Percentiles rank a stretch among this genome's conserved stretches.
phyloP scores from a whole-genome alignment of 345 rosid species.

The Arabis alpina region DNA sequence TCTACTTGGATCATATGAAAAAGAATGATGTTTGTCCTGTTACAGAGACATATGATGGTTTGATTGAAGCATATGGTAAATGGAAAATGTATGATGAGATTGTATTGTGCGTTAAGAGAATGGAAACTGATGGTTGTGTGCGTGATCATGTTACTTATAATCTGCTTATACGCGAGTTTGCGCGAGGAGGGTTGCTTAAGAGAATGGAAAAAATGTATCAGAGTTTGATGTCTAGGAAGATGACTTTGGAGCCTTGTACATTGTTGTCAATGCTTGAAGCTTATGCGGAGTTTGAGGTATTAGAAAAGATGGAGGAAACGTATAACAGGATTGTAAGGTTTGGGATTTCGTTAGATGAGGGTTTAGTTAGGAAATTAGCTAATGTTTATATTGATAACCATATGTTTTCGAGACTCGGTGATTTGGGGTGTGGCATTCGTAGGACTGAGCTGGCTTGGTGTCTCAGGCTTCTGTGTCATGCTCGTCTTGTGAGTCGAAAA shows the following conservation, averaged over 20 bases:
- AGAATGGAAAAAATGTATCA: conserved; percentile 61
- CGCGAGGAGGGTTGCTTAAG: conserved; percentile 60
- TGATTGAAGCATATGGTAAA: conserved; percentile 62
- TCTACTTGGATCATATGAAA: conserved; percentile 54
- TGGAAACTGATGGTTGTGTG: conserved; percentile 58
- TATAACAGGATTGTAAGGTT: conserved; percentile 45
- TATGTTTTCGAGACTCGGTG: conserved; percentile 74
- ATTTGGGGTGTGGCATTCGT: conserved; percentile 57
- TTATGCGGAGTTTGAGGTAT: conserved; percentile 58
- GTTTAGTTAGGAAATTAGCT: conserved; percentile 62
- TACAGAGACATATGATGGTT: conserved; percentile 57
- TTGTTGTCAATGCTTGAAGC: conserved; percentile 66
- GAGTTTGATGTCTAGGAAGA: conserved; percentile 51
- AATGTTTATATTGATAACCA: conserved; percentile 56
- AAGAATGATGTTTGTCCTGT: conserved; percentile 46
- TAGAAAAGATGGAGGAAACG: conserved; percentile 65
- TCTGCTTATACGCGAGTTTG: conserved; percentile 63
- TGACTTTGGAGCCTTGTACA: conserved; percentile 55
- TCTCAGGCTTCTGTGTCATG: conserved; percentile 63
- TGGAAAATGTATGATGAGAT: conserved; percentile 68
- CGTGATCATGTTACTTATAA: conserved; percentile 67
- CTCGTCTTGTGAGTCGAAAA: conserved; percentile 61
- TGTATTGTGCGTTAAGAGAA: conserved; percentile 56
- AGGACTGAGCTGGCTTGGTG: conserved; percentile 62
- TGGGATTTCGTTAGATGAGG: conserved; percentile 50